A percentile compares a stretch with the other conserved stretches of the same genome.
Evolutionary conservation across 768 basidiomycete genomes (phyloP).

Genomic region (Fistulinella prunicolor): DNA sequence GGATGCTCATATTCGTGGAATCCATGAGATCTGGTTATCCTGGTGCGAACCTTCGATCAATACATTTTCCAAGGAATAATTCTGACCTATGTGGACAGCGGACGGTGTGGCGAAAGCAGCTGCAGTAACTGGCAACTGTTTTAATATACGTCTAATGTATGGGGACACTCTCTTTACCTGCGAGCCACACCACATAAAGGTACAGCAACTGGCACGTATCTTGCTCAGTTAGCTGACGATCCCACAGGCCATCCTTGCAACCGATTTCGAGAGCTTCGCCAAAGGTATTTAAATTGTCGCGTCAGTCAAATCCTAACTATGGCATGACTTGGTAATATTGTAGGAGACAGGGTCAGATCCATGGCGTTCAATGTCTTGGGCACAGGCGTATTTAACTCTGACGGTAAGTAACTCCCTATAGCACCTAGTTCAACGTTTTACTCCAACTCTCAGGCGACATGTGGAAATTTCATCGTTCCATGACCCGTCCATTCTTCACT

Average conservation of each 20-base stretch:
- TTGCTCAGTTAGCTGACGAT: not conserved
- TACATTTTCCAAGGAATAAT: too few species aligned
- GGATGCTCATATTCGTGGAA: conserved; percentile 33
- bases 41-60: too few species aligned
- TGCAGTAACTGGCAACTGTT: conserved; percentile 38
- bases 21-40: conserved; percentile 46
- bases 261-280: conserved; percentile 56
- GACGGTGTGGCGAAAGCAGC: conserved; percentile 41
- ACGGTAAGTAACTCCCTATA: conserved; percentile 39
- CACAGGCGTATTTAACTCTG: conserved; percentile 66
- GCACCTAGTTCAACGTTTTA: not conserved
- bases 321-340: not conserved
- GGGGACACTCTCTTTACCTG: conserved; percentile 45
- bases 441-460: conserved; percentile 36
- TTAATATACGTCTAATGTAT: conserved; percentile 46
- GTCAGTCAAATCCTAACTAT: not conserved
- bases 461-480: conserved; percentile 65
- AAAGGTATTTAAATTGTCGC: conserved; percentile 45
- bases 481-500: conserved; percentile 64
- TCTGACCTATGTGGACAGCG: conserved; percentile 26
- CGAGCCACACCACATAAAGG: conserved; percentile 55
- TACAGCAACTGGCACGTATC: not conserved
- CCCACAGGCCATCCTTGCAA: conserved; percentile 43
- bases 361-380: conserved; percentile 52
- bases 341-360: conserved; percentile 37